Percentiles rank a stretch among this genome's conserved stretches.
Conservation (phyloP, 352 stramenopile genomes). For the Phytophthora podocarpi region DNA sequence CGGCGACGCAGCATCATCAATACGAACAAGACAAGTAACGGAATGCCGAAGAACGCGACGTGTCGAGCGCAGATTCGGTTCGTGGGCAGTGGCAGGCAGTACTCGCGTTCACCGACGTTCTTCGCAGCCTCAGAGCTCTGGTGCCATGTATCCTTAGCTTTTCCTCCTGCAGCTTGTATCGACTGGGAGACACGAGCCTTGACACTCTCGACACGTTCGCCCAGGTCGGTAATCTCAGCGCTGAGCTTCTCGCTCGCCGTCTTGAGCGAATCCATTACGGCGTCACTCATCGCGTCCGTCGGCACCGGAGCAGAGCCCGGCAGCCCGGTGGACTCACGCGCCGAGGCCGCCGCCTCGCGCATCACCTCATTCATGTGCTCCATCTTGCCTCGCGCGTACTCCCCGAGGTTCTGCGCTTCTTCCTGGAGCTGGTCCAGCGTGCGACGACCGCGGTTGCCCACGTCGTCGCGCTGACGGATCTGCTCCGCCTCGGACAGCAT, state of each 20-base stretch:
- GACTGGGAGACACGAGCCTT: slow-evolving; percentile 61
- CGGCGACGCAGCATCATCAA: slow-evolving; percentile 54
- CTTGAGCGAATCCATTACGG: slow-evolving; percentile 39
- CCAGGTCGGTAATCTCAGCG: slow-evolving; percentile 36
- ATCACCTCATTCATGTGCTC: slow-evolving; percentile 49
- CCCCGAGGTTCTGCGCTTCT: slow-evolving; percentile 43
- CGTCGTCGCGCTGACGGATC: slow-evolving; percentile 17
- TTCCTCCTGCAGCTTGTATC: slow-evolving; percentile 40
- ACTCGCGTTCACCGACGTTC: slow-evolving; percentile 47
- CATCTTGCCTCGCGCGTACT: slow-evolving; percentile 56
- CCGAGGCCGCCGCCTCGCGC: slow-evolving; percentile 33
- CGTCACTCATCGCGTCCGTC: slow-evolving; percentile 30
- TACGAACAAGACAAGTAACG: slow-evolving; percentile 43
- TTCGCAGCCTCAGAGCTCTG: slow-evolving; percentile 56
- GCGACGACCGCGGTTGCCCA: slow-evolving; percentile 26
- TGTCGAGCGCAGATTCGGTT: slow-evolving; percentile 53
- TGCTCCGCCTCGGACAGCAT: slow-evolving; percentile 36
- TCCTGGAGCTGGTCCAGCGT: slow-evolving; percentile 51
- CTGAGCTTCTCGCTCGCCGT: slow-evolving; percentile 43
- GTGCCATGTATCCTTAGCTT: slow-evolving; percentile 60
- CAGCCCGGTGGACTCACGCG: slow-evolving; percentile 22
- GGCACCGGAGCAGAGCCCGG: slow-evolving; percentile 17
- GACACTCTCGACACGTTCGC: slow-evolving; percentile 45
- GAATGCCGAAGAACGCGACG: slow-evolving; percentile 45
- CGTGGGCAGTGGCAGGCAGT: slow-evolving; percentile 56